Evolutionary conservation across 768 basidiomycete species (phyloP).

Genomic region (Lactarius quietus): DNA sequence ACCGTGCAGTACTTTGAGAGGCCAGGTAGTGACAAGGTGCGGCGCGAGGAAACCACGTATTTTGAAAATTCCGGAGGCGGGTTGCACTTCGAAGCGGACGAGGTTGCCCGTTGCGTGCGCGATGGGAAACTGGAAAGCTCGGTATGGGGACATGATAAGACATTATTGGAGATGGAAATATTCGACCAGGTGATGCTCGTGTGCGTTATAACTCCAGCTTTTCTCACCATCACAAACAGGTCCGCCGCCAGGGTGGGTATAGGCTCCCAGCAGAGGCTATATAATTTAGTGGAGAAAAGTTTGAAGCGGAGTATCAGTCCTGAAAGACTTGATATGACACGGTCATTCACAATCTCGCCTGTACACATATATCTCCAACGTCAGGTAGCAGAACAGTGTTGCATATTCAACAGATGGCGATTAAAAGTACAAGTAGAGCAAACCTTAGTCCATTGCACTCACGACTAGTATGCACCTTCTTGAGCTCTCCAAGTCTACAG

Average conservation of each 20-base stretch:
- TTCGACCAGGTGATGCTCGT: constrained; percentile 67
- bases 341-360: not conserved
- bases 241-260: constrained; percentile 66
- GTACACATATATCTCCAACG: constrained; percentile 4
- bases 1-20: constrained; percentile 58
- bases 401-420: constrained; percentile 16
- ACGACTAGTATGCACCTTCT: not conserved
- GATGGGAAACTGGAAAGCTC: constrained; percentile 72
- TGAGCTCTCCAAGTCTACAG: constrained; percentile 40
- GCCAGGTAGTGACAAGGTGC: constrained; percentile 40
- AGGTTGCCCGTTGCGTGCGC: constrained; percentile 73
- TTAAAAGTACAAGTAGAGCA: constrained; percentile 22
- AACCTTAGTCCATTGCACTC: constrained; percentile 10
- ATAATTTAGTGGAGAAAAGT: not conserved
- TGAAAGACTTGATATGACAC: not conserved
- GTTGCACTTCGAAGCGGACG: constrained; percentile 86
- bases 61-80: constrained; percentile 42
- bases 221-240: constrained; percentile 35
- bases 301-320: not conserved
- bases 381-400: constrained; percentile 2
- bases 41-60: constrained; percentile 53
- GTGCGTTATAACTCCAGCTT: not conserved
- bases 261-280: constrained; percentile 52
- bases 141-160: constrained; percentile 77
- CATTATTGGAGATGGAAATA: constrained; percentile 73